These are phyloP conservation scores for Wickerhamomyces kurtzmanii DNA, from an alignment of 805 yeast species.

Conservation along the genomic window DNA sequence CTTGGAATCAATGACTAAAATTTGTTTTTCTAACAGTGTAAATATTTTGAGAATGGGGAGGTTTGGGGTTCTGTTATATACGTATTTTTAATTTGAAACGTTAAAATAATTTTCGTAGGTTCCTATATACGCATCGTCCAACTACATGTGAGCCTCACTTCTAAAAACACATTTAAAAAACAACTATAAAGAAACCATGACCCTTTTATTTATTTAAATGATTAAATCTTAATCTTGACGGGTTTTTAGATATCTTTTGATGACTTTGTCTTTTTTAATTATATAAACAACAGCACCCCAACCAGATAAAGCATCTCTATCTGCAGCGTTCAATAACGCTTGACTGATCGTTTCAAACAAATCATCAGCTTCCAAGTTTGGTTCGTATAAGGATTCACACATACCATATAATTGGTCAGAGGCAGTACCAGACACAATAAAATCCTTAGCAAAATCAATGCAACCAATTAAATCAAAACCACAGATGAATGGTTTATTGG, in stretches of 20 bases:
- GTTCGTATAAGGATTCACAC: constrained; percentile 96
- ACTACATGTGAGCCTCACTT: too few relatives aligned
- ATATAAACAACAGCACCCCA: constrained; percentile 97
- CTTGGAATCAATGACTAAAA: too few relatives aligned
- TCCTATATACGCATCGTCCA: too few relatives aligned
- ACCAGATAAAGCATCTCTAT: constrained; percentile 95
- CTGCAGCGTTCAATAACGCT: constrained; percentile 88
- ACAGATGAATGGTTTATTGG: constrained; percentile 82
- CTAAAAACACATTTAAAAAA: too few relatives aligned
- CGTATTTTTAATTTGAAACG: too few relatives aligned
- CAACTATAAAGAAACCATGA: not conserved
- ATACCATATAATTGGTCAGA: constrained; percentile 95
- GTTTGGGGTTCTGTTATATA: too few relatives aligned
- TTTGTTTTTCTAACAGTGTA: too few relatives aligned
- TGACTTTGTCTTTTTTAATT: constrained; percentile 84
- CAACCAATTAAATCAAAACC: constrained; percentile 96
- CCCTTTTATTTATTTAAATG: not conserved
- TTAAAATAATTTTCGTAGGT: too few relatives aligned
- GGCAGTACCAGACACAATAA: constrained; percentile 93
- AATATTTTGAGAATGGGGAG: too few relatives aligned
- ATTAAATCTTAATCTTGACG: constrained; percentile 69
- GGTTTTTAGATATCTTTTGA: constrained; percentile 79
- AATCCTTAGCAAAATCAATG: constrained; percentile 90
- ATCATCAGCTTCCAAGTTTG: constrained; percentile 88
- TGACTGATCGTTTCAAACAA: constrained; percentile 93